Base-by-base conservation (phyloP, 306 rosid genomes). In the Mucuna pruriens region DNA sequence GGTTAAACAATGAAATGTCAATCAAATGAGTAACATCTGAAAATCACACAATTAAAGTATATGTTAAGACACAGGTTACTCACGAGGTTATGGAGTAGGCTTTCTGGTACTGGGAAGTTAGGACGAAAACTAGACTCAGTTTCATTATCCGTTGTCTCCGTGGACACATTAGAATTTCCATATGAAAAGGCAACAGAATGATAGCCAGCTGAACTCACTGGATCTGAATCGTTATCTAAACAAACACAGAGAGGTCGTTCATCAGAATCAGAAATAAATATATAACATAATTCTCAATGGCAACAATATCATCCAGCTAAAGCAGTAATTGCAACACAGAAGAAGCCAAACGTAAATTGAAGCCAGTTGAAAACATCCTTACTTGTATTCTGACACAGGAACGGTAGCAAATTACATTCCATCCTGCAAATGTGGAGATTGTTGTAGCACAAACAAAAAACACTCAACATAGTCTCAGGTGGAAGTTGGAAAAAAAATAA, bases 41-140 rank as follows among this genome's bases (percentile, higher is more conserved):
- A 80, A 82, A 87, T 34, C 78, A 46, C 79, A 68, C 17, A 20
- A 34, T 9, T 22, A 17, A 76, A 66, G 12, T 22, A 49, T n/a
- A 45, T 33, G 5, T 68, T 55, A 71, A 26, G 78, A 84, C 57
- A 22, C 44, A 26, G 60, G 58, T 63, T 75, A 75, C 98, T 94
- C 88, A 94, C 97, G 74, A 94, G 92, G 84, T 89, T 86, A 70
- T 83, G 85, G 77, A 72, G 84, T 71, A 91, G 85, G 84, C 86
- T 87, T 77, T 90, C 97, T 44, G 98, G 97, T 71, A 91, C 89
- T 20, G 90, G 91, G 80, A 94, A 91, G 54, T 87, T 82, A 40
- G 95, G 97, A 78, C 9, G 81, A 85, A 86, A 91, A 80, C 75
- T 79, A 84, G 86, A 71, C 45, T 85, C 89, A 5, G 71, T 36